Evolutionary conservation across 139 green algal genomes (phyloP), one percentile per base, ranked within the genome.

Genomic region (Pleodorina starrii): DNA sequence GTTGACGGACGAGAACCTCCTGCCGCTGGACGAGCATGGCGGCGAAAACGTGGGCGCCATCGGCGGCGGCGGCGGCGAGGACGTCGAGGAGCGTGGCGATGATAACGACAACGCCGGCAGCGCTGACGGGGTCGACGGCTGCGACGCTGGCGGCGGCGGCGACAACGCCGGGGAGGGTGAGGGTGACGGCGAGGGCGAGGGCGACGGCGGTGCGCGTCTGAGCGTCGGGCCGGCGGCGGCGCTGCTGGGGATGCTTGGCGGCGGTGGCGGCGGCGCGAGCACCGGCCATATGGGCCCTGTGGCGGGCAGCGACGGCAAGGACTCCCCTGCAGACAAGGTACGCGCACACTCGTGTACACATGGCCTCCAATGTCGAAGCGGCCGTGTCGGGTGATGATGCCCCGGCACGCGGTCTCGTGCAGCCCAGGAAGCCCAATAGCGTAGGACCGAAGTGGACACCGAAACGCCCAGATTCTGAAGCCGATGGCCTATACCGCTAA

Each of bases 61-160:
- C 43, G 81, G 54, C 51, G 57, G 54, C 74, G 74, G 44, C 40
- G 78, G 36, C 38, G 66, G 21, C 9, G 66, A 79, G 82, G 44
- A 54, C 19, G 63, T 69, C 23, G 82, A 42, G 35, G 82, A 88
- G 66, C 63, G 35, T 17, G 82, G 82, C 4, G 82, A 88, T 23
- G 82, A 88, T 44, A 88, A 88, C 32, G 82, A 88, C 43, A 88
- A 88, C 44, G 82, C 82, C 2, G 82, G 40, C 32, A 88, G 82
- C 35, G 82, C 82, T 0, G 82, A 88, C 32, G 44, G 82, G 1
- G 82, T 42, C 14, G 81, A 66, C 1, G 42, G n/a, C 16, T 59
- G 57, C 32, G 79, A n/a, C 7, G 82, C 42, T 32, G 81, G 46
- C 1, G 42, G n/a, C 16, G 81, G 57, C 32, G 79, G 57, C 40